Evolutionary conservation across 306 rosid species (phyloP).

Genomic region (Canavalia gladiata): DNA sequence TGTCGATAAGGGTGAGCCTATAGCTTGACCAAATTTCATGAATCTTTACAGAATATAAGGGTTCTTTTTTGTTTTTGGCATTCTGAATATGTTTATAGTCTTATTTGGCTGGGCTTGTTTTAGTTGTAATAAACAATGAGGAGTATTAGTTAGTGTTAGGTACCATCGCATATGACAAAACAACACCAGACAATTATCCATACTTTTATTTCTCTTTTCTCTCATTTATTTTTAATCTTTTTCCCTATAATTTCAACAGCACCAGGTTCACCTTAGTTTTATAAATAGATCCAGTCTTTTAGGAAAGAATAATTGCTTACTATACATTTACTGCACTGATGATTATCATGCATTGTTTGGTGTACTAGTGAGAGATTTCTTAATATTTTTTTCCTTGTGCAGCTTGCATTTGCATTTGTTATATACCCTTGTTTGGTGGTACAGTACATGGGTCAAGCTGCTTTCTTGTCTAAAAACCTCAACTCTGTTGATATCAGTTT

Average conservation of each 20-base stretch:
- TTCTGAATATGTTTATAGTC: background rate
- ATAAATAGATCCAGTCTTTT: background rate
- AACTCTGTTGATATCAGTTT: constrained; percentile 58
- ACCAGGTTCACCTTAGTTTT: constrained; percentile 7
- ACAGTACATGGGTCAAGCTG: constrained; percentile 97
- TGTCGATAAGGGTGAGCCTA: constrained; percentile 78
- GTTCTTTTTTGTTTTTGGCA: background rate
- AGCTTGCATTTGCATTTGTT: constrained; percentile 82
- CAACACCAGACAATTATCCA: background rate
- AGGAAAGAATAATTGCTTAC: background rate
- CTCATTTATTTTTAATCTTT: background rate
- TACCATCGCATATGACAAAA: background rate
- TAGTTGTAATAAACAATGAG: constrained; percentile 9
- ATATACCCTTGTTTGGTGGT: constrained; percentile 88
- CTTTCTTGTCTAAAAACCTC: constrained; percentile 74
- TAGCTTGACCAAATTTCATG: constrained; percentile 28
- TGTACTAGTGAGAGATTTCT: constrained; percentile 29
- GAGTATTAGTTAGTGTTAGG: background rate
- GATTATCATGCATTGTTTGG: constrained; percentile 9
- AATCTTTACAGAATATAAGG: background rate
- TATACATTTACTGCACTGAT: background rate
- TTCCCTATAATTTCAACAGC: constrained; percentile 5
- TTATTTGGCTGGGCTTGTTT: background rate
- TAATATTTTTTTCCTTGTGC: constrained; percentile 50
- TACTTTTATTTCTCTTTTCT: constrained; percentile 16